phyloP scores from a whole-genome alignment of 2,329 filamentous ascomycete genomes.

The Aspergillus persii region DNA sequence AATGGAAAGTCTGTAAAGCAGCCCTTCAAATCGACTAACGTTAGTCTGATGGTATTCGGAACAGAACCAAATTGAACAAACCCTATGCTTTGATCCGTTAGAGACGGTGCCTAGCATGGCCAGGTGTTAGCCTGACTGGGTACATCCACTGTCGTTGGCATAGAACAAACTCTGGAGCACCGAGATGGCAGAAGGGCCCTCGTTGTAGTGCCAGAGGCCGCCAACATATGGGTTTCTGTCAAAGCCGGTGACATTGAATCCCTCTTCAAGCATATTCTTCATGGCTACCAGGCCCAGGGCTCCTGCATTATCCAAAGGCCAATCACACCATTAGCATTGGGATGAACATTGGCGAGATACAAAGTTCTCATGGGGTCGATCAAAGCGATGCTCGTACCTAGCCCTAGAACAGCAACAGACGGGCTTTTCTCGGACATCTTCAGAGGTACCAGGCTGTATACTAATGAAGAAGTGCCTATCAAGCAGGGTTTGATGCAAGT shows the following conservation, averaged over 20 bases:
- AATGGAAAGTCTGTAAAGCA: neutral
- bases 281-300: conserved; percentile 40
- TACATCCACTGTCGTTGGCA: neutral
- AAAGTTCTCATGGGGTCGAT: neutral
- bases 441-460: neutral
- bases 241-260: conserved; percentile 46
- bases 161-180: conserved; percentile 26
- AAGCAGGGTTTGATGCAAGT: neutral
- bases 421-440: neutral
- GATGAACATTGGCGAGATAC: neutral
- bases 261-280: conserved; percentile 47
- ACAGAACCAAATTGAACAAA: neutral
- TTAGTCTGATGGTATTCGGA: neutral
- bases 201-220: conserved; percentile 46
- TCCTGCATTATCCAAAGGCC: conserved; percentile 15
- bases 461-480: neutral
- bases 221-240: conserved; percentile 44
- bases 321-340: neutral
- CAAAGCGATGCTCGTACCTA: neutral
- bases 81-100: neutral
- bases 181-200: conserved; percentile 28
- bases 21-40: neutral
- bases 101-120: neutral
- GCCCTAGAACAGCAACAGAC: neutral
- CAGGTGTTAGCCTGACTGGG: neutral